Percentiles rank a stretch among this genome's conserved stretches.
Conservation (phyloP, 2,329 filamentous ascomycete species). For the Stachybotrys elegans region DNA sequence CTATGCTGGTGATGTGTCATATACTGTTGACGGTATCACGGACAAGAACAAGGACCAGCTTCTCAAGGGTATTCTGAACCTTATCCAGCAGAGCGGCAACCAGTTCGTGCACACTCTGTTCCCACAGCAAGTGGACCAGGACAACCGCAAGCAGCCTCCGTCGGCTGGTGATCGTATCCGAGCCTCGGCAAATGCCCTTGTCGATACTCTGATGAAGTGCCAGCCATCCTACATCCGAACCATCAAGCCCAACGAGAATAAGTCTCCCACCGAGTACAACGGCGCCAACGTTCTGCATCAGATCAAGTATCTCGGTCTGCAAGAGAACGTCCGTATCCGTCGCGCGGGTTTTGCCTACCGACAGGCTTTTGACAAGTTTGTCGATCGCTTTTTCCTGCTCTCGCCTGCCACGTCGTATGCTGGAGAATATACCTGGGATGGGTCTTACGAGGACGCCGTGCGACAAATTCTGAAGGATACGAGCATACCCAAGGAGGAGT, state of each 20-base stretch:
- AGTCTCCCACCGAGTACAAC: slow-evolving; percentile 91
- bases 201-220: slow-evolving; percentile 94
- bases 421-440: slow-evolving; percentile 94
- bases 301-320: slow-evolving; percentile 97
- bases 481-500: slow-evolving; percentile 90
- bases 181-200: slow-evolving; percentile 86
- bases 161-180: slow-evolving; percentile 97
- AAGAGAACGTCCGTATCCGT: slow-evolving; percentile 97
- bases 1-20: slow-evolving; percentile 94
- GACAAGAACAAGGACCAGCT: slow-evolving; percentile 99
- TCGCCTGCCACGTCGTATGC: slow-evolving; percentile 94
- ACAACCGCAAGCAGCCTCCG: slow-evolving; percentile 89
- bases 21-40: slow-evolving; percentile 93
- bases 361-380: slow-evolving; percentile 96
- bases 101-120: slow-evolving; percentile 83
- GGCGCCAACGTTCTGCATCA: slow-evolving; percentile 90
- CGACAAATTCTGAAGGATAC: slow-evolving; percentile 94
- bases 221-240: slow-evolving; percentile 97
- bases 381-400: slow-evolving; percentile 92
- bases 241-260: slow-evolving; percentile 99
- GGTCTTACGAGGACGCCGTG: slow-evolving; percentile 79
- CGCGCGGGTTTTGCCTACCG: slow-evolving; percentile 95
- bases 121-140: slow-evolving; percentile 88
- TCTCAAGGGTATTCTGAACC: slow-evolving; percentile 84
- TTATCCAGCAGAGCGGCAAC: slow-evolving; percentile 81